phyloP scores from a whole-genome alignment of 1,139 yeast genomes.

The Diutina scorzettiae region DNA sequence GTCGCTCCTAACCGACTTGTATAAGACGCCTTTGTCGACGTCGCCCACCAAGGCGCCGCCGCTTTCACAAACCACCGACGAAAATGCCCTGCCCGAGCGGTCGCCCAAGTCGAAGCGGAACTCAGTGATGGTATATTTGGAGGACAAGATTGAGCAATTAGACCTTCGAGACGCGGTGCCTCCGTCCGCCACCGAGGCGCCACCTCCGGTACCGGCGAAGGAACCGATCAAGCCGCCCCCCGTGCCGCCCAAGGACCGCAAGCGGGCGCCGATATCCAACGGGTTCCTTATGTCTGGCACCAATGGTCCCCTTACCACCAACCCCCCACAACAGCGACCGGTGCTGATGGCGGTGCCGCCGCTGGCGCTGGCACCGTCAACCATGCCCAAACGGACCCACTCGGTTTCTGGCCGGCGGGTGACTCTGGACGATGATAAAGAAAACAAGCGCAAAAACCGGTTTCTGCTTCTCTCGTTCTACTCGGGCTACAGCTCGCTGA shows the following conservation, averaged over 20 bases:
- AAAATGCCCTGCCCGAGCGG: constrained; percentile 5
- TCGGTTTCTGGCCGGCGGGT: background rate
- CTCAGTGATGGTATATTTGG: constrained; percentile 34
- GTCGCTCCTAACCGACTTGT: constrained; percentile 9
- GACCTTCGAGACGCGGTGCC: constrained; percentile 2
- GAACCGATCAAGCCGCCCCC: background rate
- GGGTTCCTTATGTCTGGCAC: background rate
- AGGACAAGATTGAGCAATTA: constrained; percentile 33
- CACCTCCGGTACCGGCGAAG: background rate
- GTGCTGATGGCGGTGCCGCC: constrained; percentile 4
- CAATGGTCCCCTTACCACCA: background rate
- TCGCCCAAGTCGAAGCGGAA: constrained; percentile 22
- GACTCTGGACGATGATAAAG: constrained; percentile 4
- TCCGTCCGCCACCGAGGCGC: background rate
- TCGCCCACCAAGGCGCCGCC: constrained; percentile 5
- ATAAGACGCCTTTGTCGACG: background rate
- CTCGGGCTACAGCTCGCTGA: constrained; percentile 21
- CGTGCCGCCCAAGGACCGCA: constrained; percentile 2
- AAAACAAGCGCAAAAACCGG: constrained; percentile 22
- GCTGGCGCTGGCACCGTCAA: background rate
- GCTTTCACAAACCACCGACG: constrained; percentile 4
- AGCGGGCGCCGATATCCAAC: background rate
- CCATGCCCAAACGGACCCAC: background rate
- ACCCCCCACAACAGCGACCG: background rate
- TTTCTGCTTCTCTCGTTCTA: constrained; percentile 45